Conservation (phyloP, 805 yeast genomes). For the Saccharomycopsis fermentans region DNA sequence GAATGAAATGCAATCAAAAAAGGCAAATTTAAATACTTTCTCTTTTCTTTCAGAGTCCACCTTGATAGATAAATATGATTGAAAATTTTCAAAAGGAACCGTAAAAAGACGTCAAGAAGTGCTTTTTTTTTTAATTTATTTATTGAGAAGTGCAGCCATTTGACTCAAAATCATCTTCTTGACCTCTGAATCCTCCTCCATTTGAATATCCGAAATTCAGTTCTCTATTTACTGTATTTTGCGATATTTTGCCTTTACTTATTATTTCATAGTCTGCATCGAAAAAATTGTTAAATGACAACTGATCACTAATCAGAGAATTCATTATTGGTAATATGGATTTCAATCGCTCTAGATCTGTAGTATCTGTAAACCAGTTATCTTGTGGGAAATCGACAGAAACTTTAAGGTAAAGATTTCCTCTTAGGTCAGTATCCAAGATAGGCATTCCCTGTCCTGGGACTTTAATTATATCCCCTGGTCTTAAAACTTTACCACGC, state of each 20-base stretch:
- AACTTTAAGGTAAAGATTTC: constrained; percentile 64
- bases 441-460: constrained; percentile 80
- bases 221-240: constrained; percentile 20
- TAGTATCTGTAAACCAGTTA: constrained; percentile 70
- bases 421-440: constrained; percentile 31
- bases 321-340: constrained; percentile 40
- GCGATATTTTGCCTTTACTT: constrained; percentile 5
- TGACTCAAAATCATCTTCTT: constrained; percentile 4
- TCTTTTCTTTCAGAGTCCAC: too few relatives aligned
- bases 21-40: too few relatives aligned
- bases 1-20: neutral
- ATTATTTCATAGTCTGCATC: constrained; percentile 23
- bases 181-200: constrained; percentile 19
- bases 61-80: too few relatives aligned
- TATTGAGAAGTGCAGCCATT: constrained; percentile 13
- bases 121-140: too few relatives aligned
- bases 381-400: constrained; percentile 76
- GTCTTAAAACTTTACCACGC: constrained; percentile 70
- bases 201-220: constrained; percentile 17
- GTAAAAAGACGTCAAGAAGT: neutral
- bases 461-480: constrained; percentile 58
- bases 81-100: too few relatives aligned
- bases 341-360: constrained; percentile 46
- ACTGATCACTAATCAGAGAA: constrained; percentile 16
- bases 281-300: constrained; percentile 25